Conservation (phyloP, 768 basidiomycete species). For the Daedaleopsis nitida region DNA sequence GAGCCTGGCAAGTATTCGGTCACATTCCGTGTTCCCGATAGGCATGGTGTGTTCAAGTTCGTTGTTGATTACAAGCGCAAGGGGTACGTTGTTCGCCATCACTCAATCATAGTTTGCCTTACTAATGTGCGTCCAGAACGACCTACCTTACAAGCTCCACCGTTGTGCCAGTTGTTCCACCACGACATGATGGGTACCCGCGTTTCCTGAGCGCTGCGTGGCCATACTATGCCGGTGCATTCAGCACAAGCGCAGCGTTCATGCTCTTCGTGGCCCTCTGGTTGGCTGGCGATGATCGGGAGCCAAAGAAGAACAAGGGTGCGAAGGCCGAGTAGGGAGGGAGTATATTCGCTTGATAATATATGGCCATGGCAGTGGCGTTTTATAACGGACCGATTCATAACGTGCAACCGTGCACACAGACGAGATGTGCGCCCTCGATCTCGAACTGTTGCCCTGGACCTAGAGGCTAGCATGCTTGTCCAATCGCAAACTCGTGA, state of each 20-base stretch:
- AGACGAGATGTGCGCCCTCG: no score
- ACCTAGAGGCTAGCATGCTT: no score
- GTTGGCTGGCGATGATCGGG: slow-evolving; percentile 80
- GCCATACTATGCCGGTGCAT: slow-evolving; percentile 93
- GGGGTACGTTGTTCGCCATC: slow-evolving; percentile 54
- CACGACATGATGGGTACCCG: slow-evolving; percentile 92
- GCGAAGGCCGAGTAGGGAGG: slow-evolving; percentile 26
- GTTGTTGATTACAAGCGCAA: slow-evolving; percentile 87
- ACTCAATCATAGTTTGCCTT: neutral
- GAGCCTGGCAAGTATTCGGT: slow-evolving; percentile 71
- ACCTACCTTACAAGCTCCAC: slow-evolving; percentile 73
- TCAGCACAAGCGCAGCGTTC: slow-evolving; percentile 86
- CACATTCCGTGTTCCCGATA: slow-evolving; percentile 89
- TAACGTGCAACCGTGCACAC: no score
- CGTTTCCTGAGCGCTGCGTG: slow-evolving; percentile 94
- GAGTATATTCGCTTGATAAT: neutral
- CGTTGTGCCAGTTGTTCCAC: slow-evolving; percentile 87
- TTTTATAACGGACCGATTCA: no score
- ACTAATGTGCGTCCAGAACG: slow-evolving; percentile 46
- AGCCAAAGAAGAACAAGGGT: slow-evolving; percentile 50
- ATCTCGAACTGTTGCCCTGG: no score
- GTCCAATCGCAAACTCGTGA: no score
- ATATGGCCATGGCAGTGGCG: neutral
- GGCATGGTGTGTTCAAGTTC: slow-evolving; percentile 99
- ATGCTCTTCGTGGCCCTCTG: slow-evolving; percentile 85